Evolutionary conservation across 108 stramenopile species (phyloP).

Genomic region (Phaeodactylum tricornutum): DNA sequence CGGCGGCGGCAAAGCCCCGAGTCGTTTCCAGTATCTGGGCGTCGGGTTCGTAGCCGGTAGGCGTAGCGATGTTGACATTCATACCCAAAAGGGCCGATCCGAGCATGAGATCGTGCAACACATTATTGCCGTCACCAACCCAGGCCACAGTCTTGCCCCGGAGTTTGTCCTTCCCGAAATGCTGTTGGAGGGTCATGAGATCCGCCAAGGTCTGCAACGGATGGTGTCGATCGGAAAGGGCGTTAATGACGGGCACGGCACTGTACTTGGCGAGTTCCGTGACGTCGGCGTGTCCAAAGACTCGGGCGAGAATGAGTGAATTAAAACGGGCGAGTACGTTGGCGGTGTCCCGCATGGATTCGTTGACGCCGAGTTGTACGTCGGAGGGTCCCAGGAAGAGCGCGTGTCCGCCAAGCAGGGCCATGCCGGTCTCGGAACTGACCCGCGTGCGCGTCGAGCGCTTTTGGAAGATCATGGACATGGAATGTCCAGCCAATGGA

Average conservation of each 20-base stretch:
- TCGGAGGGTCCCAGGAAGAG: conserved; percentile 92
- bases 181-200: conserved; percentile 90
- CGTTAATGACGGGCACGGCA: conserved; percentile 93
- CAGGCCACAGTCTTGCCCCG: conserved; percentile 87
- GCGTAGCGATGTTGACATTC: conserved; percentile 91
- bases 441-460: conserved; percentile 94
- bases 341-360: conserved; percentile 88
- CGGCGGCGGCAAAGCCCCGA: conserved; percentile 42
- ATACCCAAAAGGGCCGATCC: conserved; percentile 87
- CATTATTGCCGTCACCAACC: conserved; percentile 99
- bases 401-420: conserved; percentile 84
- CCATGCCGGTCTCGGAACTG: conserved; percentile 93
- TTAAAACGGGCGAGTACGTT: conserved; percentile 89
- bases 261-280: conserved; percentile 73
- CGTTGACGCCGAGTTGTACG: conserved; percentile 95
- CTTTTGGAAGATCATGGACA: conserved; percentile 96
- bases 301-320: conserved; percentile 86
- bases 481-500: conserved; percentile 74
- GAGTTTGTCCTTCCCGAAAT: conserved; percentile 70
- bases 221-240: conserved; percentile 91
- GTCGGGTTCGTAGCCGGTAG: conserved; percentile 83
- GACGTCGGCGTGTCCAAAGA: conserved; percentile 80
- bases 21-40: conserved; percentile 52
- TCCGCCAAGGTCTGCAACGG: conserved; percentile 97
- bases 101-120: conserved; percentile 93